A percentile compares a stretch with the other conserved stretches of the same genome.
phyloP scores from a whole-genome alignment of 208 protist genomes.

The Acanthamoeba lenticulata region DNA sequence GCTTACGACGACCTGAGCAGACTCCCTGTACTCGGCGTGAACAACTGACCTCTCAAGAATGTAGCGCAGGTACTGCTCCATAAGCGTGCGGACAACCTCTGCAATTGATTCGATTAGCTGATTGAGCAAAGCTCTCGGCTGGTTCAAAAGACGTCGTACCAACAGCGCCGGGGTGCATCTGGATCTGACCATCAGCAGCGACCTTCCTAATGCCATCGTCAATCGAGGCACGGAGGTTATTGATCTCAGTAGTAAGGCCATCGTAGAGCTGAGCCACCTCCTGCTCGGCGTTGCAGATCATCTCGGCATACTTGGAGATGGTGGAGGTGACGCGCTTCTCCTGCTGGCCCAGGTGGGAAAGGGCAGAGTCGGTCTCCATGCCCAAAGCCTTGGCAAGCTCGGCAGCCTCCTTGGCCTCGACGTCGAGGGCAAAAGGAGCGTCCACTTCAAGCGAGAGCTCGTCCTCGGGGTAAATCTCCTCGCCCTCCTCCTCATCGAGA shows the following conservation, averaged over 20 bases:
- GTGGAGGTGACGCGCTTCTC: conserved; percentile 7
- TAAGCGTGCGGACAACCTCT: not conserved
- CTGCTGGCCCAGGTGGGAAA: not conserved
- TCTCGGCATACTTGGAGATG: conserved; percentile 8
- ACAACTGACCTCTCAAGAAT: conserved; percentile 35
- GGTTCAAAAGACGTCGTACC: not conserved
- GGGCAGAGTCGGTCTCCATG: conserved; percentile 18
- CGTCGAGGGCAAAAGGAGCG: not conserved
- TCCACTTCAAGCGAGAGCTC: conserved; percentile 53
- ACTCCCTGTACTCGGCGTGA: conserved; percentile 31
- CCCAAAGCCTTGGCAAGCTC: conserved; percentile 52
- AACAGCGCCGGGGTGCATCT: not conserved
- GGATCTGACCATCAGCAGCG: not conserved
- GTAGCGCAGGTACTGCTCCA: conserved; percentile 42
- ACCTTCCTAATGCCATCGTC: conserved; percentile 5
- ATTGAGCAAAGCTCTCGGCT: not conserved
- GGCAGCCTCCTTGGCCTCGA: conserved; percentile 33
- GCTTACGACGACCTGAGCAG: not conserved
- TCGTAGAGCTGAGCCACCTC: conserved; percentile 61
- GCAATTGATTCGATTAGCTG: not conserved
- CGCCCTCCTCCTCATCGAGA: not conserved
- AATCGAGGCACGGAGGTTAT: conserved; percentile 14
- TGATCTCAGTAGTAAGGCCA: conserved; percentile 63
- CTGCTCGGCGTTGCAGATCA: not conserved
- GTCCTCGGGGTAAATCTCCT: conserved; percentile 48